A percentile compares a stretch with the other conserved stretches of the same genome.
These are phyloP conservation scores for Botrytis hyacinthi DNA, from an alignment of 2,329 filamentous ascomycete genomes.

Conservation along the genomic window DNA sequence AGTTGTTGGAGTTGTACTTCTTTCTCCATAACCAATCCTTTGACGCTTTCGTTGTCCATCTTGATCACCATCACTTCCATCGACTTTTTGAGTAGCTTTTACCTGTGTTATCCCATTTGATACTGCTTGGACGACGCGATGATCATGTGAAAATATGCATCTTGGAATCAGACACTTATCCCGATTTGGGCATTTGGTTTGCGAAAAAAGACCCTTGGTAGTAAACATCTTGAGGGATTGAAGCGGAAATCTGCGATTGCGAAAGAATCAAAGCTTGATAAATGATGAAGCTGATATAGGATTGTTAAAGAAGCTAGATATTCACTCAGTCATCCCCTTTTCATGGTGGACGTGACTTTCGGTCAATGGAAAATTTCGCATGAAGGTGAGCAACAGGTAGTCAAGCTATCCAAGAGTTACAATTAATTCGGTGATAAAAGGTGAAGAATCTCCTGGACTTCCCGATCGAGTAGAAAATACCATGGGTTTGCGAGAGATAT, in stretches of 20 bases:
- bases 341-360: not conserved
- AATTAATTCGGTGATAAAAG: not conserved
- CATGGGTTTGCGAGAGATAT: not conserved
- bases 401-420: not conserved
- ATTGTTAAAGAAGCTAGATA: not conserved
- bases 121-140: conserved; percentile 22
- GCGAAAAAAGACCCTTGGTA: conserved; percentile 37
- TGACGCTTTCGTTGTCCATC: conserved; percentile 39
- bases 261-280: not conserved
- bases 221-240: conserved; percentile 34
- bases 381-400: not conserved
- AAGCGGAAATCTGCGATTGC: not conserved
- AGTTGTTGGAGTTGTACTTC: conserved; percentile 2
- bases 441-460: not conserved
- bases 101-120: not conserved
- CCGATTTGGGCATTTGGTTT: conserved; percentile 35
- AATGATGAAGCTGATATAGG: not conserved
- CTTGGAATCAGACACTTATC: conserved; percentile 36
- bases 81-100: not conserved
- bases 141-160: conserved; percentile 36
- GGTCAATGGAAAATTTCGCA: not conserved
- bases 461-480: not conserved
- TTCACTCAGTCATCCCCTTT: not conserved
- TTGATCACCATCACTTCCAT: conserved; percentile 29
- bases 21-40: conserved; percentile 30